phyloP scores from a whole-genome alignment of 345 rosid genomes.

The Eucalyptus marginata region DNA sequence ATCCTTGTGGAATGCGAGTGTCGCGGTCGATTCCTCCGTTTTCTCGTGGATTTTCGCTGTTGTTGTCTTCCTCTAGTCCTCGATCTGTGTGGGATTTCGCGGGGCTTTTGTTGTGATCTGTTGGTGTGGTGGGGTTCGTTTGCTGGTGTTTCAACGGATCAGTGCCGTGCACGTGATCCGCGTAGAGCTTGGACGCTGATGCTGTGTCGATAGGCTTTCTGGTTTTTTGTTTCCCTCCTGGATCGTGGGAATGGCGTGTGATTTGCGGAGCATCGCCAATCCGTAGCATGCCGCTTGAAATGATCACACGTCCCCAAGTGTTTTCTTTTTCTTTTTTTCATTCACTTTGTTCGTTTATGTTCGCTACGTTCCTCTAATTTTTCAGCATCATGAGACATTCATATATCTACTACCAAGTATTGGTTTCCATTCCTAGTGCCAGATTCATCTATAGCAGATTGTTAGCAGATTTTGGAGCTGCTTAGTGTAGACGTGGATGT shows the following conservation, averaged over 20 bases:
- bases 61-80: background rate
- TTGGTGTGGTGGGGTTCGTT: too few species aligned
- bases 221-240: too few species aligned
- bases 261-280: too few species aligned
- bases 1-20: background rate
- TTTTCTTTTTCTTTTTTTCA: background rate
- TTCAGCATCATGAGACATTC: background rate
- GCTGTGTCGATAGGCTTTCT: too few species aligned
- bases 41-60: background rate
- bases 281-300: too few species aligned
- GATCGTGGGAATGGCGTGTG: too few species aligned
- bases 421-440: background rate
- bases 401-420: background rate
- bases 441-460: background rate
- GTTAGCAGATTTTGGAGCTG: background rate
- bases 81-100: too few species aligned
- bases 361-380: background rate
- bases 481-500: background rate
- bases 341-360: background rate
- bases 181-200: background rate
- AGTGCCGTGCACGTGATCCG: background rate
- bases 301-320: too few species aligned
- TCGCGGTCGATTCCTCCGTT: background rate
- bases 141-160: too few species aligned
- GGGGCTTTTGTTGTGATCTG: too few species aligned